A percentile compares a stretch with the other conserved stretches of the same genome.
These are phyloP conservation scores for Raphanus raphanistrum DNA, from an alignment of 345 rosid genomes.

Conservation along the genomic window DNA sequence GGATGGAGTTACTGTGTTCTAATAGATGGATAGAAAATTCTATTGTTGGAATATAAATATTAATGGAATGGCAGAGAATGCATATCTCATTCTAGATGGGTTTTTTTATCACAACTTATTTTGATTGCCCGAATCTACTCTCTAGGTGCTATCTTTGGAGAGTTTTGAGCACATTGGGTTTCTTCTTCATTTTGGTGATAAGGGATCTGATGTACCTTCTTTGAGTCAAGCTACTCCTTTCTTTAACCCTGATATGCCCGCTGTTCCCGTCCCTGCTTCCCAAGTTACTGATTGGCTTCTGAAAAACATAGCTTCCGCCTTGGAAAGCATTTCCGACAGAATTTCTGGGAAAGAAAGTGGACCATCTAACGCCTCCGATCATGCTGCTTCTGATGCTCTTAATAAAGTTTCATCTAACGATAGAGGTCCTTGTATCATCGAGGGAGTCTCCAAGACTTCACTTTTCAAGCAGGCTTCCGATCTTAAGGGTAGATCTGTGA, in stretches of 20 bases:
- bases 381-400: constrained; percentile 63
- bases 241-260: constrained; percentile 95
- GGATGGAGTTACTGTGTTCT: constrained; percentile 1
- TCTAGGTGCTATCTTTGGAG: constrained; percentile 85
- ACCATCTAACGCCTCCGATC: constrained; percentile 62
- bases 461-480: constrained; percentile 87
- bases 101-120: background rate
- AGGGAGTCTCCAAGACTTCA: constrained; percentile 92
- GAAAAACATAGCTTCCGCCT: constrained; percentile 66
- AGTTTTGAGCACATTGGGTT: constrained; percentile 96
- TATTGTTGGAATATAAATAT: constrained; percentile 1
- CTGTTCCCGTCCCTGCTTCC: constrained; percentile 73
- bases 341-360: constrained; percentile 87
- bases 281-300: constrained; percentile 90
- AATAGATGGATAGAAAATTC: background rate
- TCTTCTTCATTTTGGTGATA: constrained; percentile 84
- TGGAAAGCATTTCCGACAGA: constrained; percentile 73
- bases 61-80: background rate
- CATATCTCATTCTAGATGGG: constrained; percentile 10
- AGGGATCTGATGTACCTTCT: constrained; percentile 66
- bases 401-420: constrained; percentile 54
- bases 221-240: constrained; percentile 84
- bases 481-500: constrained; percentile 82
- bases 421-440: constrained; percentile 73
- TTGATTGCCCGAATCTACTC: background rate